Percentiles rank a stretch among this genome's conserved stretches.
phyloP scores from a whole-genome alignment of 2,329 filamentous ascomycete species.

The Dactylellina leptospora region DNA sequence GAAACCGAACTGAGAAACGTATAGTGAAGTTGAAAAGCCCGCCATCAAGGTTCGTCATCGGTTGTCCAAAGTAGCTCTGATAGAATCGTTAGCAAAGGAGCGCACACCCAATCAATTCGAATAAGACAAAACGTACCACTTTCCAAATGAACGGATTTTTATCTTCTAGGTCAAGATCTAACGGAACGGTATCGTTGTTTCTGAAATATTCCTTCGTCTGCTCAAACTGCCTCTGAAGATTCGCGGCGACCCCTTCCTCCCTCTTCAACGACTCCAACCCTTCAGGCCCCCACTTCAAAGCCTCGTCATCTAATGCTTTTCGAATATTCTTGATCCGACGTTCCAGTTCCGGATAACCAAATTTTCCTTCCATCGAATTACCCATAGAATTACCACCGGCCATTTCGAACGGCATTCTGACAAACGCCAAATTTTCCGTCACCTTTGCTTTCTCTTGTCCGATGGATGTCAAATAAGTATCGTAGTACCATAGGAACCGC shows the following conservation, averaged over 20 bases:
- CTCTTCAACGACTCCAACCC: conserved; percentile 71
- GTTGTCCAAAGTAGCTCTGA: conserved; percentile 86
- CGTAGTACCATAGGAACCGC: conserved; percentile 94
- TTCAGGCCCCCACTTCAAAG: conserved; percentile 73
- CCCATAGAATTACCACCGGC: conserved; percentile 75
- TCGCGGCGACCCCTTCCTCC: conserved; percentile 79
- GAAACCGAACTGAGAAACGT: conserved; percentile 82
- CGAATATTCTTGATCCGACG: conserved; percentile 75
- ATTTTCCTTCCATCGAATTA: conserved; percentile 79
- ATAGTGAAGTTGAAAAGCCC: conserved; percentile 85
- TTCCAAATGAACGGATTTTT: conserved; percentile 88
- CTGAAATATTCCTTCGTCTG: conserved; percentile 81
- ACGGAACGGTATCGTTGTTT: conserved; percentile 72
- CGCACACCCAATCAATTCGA: background rate
- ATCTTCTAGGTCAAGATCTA: conserved; percentile 79
- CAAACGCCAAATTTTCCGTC: conserved; percentile 72
- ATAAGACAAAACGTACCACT: conserved; percentile 53
- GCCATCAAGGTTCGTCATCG: conserved; percentile 92
- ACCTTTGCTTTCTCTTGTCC: conserved; percentile 71
- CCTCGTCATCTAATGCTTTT: conserved; percentile 75
- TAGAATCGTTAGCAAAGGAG: background rate
- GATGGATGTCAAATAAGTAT: conserved; percentile 80
- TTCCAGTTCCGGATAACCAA: conserved; percentile 79
- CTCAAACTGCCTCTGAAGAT: conserved; percentile 83
- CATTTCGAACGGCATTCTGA: conserved; percentile 86